A percentile compares a stretch with the other conserved stretches of the same genome.
Conservation (phyloP, 2,329 filamentous ascomycete genomes). For the Tympanopsis confertula region DNA sequence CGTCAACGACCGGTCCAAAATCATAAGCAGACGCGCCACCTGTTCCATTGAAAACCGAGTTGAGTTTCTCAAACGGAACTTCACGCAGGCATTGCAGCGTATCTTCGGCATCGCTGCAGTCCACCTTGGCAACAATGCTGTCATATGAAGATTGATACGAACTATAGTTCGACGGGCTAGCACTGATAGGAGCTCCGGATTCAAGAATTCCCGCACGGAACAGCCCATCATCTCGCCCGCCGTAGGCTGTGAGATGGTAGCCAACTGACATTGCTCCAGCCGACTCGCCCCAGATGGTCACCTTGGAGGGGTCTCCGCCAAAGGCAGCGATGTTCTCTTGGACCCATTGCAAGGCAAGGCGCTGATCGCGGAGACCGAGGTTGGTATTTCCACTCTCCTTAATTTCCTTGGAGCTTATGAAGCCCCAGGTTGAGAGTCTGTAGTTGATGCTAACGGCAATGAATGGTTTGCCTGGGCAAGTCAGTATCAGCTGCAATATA, state of each 20-base stretch:
- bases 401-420: constrained; percentile 32
- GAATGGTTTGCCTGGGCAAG: constrained; percentile 16
- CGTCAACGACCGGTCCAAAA: constrained; percentile 34
- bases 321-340: constrained; percentile 36
- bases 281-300: constrained; percentile 41
- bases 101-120: constrained; percentile 32
- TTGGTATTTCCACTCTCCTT: constrained; percentile 31
- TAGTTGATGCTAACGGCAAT: constrained; percentile 37
- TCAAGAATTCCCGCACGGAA: constrained; percentile 40
- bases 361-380: constrained; percentile 35
- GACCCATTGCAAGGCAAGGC: constrained; percentile 34
- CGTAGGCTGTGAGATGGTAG: constrained; percentile 31
- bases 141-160: constrained; percentile 34
- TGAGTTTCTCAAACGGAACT: constrained; percentile 31
- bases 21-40: constrained; percentile 14
- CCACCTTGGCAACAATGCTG: constrained; percentile 28
- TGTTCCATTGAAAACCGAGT: constrained; percentile 26
- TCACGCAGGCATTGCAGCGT: constrained; percentile 35
- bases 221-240: constrained; percentile 35
- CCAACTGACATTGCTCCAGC: constrained; percentile 29
- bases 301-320: constrained; percentile 30
- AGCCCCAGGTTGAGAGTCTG: constrained; percentile 36
- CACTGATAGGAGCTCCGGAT: constrained; percentile 25
- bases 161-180: constrained; percentile 13
- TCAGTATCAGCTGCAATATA: background rate